A percentile compares a stretch with the other conserved stretches of the same genome.
phyloP scores from a whole-genome alignment of 495 filamentous ascomycete species.

The Sabuloglossum arenarium region DNA sequence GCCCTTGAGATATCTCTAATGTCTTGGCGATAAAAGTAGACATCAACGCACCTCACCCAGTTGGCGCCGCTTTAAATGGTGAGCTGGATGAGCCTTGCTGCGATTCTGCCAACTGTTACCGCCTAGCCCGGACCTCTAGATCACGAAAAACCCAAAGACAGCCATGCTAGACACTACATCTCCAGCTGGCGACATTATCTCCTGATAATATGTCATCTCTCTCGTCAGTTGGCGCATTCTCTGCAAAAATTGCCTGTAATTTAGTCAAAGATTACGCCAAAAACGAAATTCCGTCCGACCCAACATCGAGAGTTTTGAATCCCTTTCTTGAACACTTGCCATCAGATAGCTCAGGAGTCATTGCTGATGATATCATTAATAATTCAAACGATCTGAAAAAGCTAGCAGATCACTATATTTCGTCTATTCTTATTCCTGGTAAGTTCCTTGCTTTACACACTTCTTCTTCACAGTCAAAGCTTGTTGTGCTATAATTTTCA shows the following conservation, averaged over 20 bases:
- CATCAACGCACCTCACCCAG: too few relatives aligned
- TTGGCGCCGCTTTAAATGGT: too few relatives aligned
- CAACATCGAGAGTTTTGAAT: neutral
- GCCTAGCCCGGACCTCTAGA: too few relatives aligned
- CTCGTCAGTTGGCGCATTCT: neutral
- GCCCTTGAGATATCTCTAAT: neutral
- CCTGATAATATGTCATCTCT: neutral
- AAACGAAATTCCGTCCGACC: neutral
- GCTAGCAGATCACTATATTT: neutral
- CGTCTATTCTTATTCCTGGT: neutral
- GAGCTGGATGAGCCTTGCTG: too few relatives aligned
- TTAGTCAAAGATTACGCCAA: neutral
- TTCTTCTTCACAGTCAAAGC: too few relatives aligned
- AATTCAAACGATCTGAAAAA: neutral
- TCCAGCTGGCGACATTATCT: neutral
- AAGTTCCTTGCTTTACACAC: neutral
- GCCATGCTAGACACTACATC: too few relatives aligned
- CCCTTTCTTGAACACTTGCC: neutral
- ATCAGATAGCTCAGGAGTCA: neutral
- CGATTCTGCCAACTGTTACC: too few relatives aligned
- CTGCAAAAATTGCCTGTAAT: neutral
- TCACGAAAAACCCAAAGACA: too few relatives aligned
- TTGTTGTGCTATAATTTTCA: neutral
- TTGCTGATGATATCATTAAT: neutral
- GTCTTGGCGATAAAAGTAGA: neutral